Percentiles rank a stretch among this genome's conserved stretches.
phyloP scores from a whole-genome alignment of 2,329 filamentous ascomycete genomes.

The Colletotrichum endophyticum region DNA sequence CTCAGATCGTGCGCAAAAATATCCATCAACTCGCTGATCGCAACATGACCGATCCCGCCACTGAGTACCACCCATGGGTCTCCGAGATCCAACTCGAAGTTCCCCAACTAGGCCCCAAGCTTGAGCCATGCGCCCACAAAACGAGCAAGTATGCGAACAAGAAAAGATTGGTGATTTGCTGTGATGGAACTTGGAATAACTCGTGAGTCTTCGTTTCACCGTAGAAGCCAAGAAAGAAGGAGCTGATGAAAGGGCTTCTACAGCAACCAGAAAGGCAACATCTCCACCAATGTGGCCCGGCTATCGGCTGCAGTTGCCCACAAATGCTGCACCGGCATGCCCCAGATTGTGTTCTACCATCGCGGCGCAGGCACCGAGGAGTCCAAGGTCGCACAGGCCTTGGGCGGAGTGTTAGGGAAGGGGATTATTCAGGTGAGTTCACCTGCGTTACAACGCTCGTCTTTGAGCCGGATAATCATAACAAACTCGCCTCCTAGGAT shows the following conservation, averaged over 20 bases:
- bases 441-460: background rate
- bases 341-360: slow-evolving; percentile 42
- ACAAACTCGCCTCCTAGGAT: slow-evolving; percentile 23
- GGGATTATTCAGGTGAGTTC: slow-evolving; percentile 23
- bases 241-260: background rate
- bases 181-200: slow-evolving; percentile 41
- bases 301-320: slow-evolving; percentile 33
- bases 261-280: background rate
- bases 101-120: background rate
- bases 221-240: background rate
- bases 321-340: slow-evolving; percentile 30
- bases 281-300: slow-evolving; percentile 36
- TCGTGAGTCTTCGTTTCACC: slow-evolving; percentile 5
- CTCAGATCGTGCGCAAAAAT: rapidly evolving
- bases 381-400: slow-evolving; percentile 24
- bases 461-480: no score
- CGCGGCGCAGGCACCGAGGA: slow-evolving; percentile 36
- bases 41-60: background rate
- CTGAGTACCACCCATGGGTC: background rate
- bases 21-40: rapidly evolving
- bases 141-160: background rate
- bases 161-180: slow-evolving; percentile 36
- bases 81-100: background rate
- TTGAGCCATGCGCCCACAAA: slow-evolving; percentile 10
- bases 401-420: slow-evolving; percentile 28